phyloP scores from a whole-genome alignment of 164 flowering plant species.

The Aristolochia californica region DNA sequence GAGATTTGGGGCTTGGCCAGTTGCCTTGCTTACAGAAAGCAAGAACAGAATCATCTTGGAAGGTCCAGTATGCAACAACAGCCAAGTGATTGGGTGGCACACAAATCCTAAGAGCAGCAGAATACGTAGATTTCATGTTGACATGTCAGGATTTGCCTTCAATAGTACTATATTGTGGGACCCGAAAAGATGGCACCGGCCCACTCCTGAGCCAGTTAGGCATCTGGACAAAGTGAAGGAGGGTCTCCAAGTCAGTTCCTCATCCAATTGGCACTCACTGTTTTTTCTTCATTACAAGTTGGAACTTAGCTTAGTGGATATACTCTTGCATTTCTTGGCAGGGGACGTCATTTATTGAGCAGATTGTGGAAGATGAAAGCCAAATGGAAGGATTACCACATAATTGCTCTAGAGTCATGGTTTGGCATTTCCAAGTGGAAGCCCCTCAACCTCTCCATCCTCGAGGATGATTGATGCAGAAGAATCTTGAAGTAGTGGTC shows the following conservation, averaged over 20 bases:
- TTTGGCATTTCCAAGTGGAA: conserved; percentile 51
- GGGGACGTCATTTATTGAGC: conserved; percentile 67
- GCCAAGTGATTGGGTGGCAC: conserved; percentile 79
- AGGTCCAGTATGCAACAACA: conserved; percentile 80
- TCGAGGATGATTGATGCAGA: conserved; percentile 33
- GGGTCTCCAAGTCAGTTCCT: conserved; percentile 43
- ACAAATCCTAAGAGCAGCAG: conserved; percentile 20
- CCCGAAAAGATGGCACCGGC: conserved; percentile 73
- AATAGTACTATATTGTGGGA: conserved; percentile 89
- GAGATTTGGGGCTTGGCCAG: conserved; percentile 80
- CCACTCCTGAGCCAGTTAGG: conserved; percentile 53
- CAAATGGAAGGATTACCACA: conserved; percentile 72
- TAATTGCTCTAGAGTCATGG: conserved; percentile 47
- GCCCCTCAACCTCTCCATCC: conserved; percentile 35
- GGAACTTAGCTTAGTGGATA: not conserved
- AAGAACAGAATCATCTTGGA: conserved; percentile 25
- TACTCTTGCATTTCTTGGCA: conserved; percentile 14
- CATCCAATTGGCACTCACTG: too few relatives aligned
- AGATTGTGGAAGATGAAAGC: conserved; percentile 86
- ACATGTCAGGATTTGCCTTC: conserved; percentile 81
- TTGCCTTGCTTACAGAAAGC: conserved; percentile 38
- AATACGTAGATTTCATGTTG: conserved; percentile 60
- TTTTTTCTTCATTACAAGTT: not conserved
- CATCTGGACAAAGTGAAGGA: conserved; percentile 45
- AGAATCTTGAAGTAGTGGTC: conserved; percentile 32